Evolutionary conservation across 2,329 filamentous ascomycete species (phyloP).

Genomic region (Colletotrichum phormii): DNA sequence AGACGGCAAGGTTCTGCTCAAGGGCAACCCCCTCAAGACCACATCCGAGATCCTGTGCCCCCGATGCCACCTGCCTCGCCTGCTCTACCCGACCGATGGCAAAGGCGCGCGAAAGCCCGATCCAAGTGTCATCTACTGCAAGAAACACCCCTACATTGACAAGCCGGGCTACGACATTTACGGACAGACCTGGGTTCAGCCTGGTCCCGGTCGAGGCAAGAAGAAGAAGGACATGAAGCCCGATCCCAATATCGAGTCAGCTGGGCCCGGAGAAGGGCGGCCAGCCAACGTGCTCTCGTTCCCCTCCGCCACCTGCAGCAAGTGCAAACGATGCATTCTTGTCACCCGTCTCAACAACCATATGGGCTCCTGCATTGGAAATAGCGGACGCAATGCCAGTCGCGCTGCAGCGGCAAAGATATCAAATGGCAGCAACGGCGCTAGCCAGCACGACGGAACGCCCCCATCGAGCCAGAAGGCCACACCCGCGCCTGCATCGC

Average conservation of each 20-base stretch:
- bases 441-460: slow-evolving; percentile 66
- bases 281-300: slow-evolving; percentile 73
- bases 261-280: slow-evolving; percentile 61
- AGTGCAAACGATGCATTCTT: slow-evolving; percentile 74
- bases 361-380: slow-evolving; percentile 76
- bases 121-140: slow-evolving; percentile 80
- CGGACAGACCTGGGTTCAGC: slow-evolving; percentile 82
- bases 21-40: slow-evolving; percentile 78
- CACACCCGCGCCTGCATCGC: slow-evolving; percentile 67
- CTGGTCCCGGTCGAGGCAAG: slow-evolving; percentile 77
- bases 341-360: slow-evolving; percentile 75
- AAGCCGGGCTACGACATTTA: slow-evolving; percentile 84
- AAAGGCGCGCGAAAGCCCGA: slow-evolving; percentile 74
- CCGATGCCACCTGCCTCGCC: slow-evolving; percentile 78
- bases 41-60: slow-evolving; percentile 79
- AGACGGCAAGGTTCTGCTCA: slow-evolving; percentile 75
- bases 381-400: slow-evolving; percentile 72
- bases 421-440: slow-evolving; percentile 64
- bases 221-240: slow-evolving; percentile 83
- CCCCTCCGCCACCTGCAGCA: slow-evolving; percentile 74
- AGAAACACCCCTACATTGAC: slow-evolving; percentile 81
- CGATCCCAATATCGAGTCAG: slow-evolving; percentile 59
- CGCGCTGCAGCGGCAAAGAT: slow-evolving; percentile 73
- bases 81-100: slow-evolving; percentile 79
- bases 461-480: slow-evolving; percentile 73